phyloP scores from a whole-genome alignment of 768 basidiomycete species.

The Lentinus tigrinus region DNA sequence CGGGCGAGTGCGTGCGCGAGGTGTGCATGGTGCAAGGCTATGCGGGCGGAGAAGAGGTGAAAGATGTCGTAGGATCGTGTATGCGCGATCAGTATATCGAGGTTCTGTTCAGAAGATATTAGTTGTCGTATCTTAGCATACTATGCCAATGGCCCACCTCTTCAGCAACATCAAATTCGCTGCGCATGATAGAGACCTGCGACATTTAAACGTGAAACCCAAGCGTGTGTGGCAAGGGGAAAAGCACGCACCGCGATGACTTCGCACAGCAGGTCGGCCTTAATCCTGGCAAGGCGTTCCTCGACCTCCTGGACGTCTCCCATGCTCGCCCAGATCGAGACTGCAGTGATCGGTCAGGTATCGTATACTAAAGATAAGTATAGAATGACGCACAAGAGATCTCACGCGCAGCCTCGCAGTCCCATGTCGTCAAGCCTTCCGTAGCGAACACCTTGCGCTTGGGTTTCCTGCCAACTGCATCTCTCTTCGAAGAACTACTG shows the following conservation, averaged over 20 bases:
- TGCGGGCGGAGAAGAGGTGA: constrained; percentile 52
- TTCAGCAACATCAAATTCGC: constrained; percentile 66
- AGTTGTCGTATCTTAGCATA: background rate
- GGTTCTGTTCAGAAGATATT: constrained; percentile 28
- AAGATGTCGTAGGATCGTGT: constrained; percentile 61
- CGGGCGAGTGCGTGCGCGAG: constrained; percentile 67
- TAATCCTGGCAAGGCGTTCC: constrained; percentile 53
- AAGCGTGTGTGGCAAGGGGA: background rate
- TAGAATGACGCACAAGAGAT: constrained; percentile 40
- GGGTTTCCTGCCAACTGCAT: constrained; percentile 71
- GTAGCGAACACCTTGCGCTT: constrained; percentile 68
- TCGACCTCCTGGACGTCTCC: constrained; percentile 50
- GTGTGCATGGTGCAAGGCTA: constrained; percentile 69
- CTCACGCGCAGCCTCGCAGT: constrained; percentile 45
- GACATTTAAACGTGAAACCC: background rate
- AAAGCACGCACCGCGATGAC: constrained; percentile 53
- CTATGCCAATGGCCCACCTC: constrained; percentile 35
- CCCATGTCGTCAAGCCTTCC: constrained; percentile 55
- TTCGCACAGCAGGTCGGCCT: constrained; percentile 72
- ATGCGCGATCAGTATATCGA: constrained; percentile 56
- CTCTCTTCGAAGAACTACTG: constrained; percentile 65
- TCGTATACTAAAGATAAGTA: too few relatives aligned
- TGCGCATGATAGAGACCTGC: constrained; percentile 65
- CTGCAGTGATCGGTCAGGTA: constrained; percentile 29
- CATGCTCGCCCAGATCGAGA: constrained; percentile 54